Conservation (phyloP, 2,329 filamentous ascomycete genomes). For the Sphaerulina musiva region DNA sequence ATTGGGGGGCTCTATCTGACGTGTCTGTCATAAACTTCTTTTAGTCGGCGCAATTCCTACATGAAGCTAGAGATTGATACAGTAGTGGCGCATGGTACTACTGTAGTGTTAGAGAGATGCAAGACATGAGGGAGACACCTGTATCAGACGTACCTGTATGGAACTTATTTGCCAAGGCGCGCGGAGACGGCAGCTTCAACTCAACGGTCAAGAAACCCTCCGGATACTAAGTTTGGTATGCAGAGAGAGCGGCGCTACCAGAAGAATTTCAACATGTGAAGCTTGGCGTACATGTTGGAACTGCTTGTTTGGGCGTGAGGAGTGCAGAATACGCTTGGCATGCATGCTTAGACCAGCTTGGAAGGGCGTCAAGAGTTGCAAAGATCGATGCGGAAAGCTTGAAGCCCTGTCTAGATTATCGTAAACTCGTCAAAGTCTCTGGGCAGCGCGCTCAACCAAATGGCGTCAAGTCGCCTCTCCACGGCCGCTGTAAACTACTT, state of each 20-base stretch:
- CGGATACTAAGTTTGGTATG: too few species aligned
- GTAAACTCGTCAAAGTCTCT: neutral
- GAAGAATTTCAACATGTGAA: neutral
- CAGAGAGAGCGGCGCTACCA: neutral
- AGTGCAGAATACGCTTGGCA: neutral
- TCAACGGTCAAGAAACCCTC: neutral
- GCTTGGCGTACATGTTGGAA: neutral
- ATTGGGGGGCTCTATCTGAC: too few species aligned
- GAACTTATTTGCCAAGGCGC: neutral
- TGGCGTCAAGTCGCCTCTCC: slow-evolving; percentile 28
- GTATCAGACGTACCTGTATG: too few species aligned
- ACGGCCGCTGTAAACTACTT: slow-evolving; percentile 25
- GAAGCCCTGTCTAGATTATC: neutral
- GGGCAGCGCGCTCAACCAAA: slow-evolving; percentile 16
- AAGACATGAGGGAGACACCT: too few species aligned
- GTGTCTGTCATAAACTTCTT: too few species aligned
- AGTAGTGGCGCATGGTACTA: too few species aligned
- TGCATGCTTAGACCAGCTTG: neutral
- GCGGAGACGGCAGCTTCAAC: neutral
- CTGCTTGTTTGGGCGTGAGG: neutral
- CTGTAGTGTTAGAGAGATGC: too few species aligned
- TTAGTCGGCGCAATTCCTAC: too few species aligned
- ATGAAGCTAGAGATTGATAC: too few species aligned
- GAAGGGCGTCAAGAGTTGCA: neutral
- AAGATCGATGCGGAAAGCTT: neutral